Evolutionary conservation across 1,284 basidiomycete genomes (phyloP), one percentile per base, ranked within the genome.

Genomic region (Crepidotus sp.): DNA sequence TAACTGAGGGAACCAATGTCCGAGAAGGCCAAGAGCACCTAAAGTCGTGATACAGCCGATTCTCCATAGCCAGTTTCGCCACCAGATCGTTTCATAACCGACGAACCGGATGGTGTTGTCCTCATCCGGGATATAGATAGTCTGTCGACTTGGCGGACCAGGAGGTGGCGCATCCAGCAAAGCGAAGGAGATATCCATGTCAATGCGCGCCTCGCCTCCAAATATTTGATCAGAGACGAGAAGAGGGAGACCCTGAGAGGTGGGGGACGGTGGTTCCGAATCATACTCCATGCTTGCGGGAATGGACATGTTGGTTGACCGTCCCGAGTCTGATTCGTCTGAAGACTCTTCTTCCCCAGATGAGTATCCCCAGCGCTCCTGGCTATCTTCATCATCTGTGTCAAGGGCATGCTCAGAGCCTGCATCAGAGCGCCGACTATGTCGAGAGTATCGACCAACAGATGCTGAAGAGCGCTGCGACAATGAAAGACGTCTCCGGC

Each of bases 1-100:
- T 31, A 93, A 56, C 3, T 73, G 77, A 37, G 96, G 95, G 54
- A 96, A 80, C 96, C 96, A 99, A 55, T 93, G 81, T 1, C 92
- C 92, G 4, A 96, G 62, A 11, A 98, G 73, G 7, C 79, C 84
- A 25, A 98, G 67, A 6, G 80, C 63, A 3, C 96, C 96, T 8
- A 87, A 64, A 1, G 83, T 78, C 11, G 87, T 45, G 6, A 89
- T 56, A 57, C 86, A 92, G 6, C 75, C 75, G 15, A 74, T 42
- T 54, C 77, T 71, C 92, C 94, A 99, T 4, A 84, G 50, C 58
- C 72, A 67, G 39, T 76, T 71, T 40, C 83, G 77, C 69, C 77
- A 77, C 6, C 57, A 57, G 33, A 86, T 69, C 4, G 77, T 75
- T 55, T 86, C 81, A 58, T 92, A 95, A n/a, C 93, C 93, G 13